Base-by-base conservation (phyloP, 108 stramenopile species). In the Nitzschia putrida region DNA sequence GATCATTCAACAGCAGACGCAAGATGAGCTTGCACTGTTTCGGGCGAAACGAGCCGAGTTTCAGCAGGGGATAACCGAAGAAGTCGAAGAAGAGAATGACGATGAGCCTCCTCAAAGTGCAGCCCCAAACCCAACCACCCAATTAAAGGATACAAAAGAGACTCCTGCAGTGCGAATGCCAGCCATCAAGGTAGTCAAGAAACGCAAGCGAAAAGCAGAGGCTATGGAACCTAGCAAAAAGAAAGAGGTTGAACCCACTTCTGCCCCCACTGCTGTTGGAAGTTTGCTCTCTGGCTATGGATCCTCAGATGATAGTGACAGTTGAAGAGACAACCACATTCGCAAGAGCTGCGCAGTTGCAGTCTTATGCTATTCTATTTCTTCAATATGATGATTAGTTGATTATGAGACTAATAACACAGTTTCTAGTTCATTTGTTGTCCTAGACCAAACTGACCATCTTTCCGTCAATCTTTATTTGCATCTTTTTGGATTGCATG, bases 11-110 rank as follows among this genome's bases (percentile, higher is more conserved):
- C 71, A 76, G 51, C 72, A 63, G 38, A 87, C 87, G 8, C 71
- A 87, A 57, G 61, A 80, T 26, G 89, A 90, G 69, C 69, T 93
- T 41, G 81, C 84, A 14, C 44, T 77, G 12, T 93, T 93, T 68
- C 86, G 80, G 25, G 89, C 92, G 6, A 87, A 87, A 40, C 76
- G 78, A 58, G 83, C 75, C 29, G 83, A 89, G 22, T 54, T 60
- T 71, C 60, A 64, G 26, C 68, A 83, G 64, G 22, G 11, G 11
- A 52, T 29, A 21, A 38, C 72, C 21, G 52, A 53, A 0, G 58
- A 65, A 13, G 65, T 37, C 26, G 64, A 53, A n/a, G 68, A 56
- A 8, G 64, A 67, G 22, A 29, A 61, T 49, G 68, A 60, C 8
- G 55, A 74, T 26, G 24, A 50, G 0, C 21, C 6, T 16, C 21